These are phyloP conservation scores for Wickerhamomyces rabaulensis DNA, from an alignment of 805 yeast species.

Conservation along the genomic window DNA sequence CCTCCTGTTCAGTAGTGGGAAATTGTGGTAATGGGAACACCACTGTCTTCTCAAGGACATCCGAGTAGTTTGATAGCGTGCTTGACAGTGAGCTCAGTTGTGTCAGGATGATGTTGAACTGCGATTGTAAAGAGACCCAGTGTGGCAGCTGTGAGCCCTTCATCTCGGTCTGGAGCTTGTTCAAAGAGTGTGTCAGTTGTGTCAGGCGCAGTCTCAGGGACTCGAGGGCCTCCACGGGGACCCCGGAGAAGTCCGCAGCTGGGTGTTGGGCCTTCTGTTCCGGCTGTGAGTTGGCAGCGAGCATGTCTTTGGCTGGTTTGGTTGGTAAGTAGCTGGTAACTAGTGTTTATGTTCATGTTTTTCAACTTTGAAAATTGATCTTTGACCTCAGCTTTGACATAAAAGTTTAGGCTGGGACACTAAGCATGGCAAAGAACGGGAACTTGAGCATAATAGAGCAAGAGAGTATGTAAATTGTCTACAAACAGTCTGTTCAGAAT, in stretches of 20 bases:
- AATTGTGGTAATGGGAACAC: slow-evolving; percentile 81
- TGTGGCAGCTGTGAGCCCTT: slow-evolving; percentile 40
- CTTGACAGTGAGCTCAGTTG: slow-evolving; percentile 76
- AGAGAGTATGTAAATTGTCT: background rate
- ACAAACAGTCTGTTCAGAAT: background rate
- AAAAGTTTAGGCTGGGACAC: background rate
- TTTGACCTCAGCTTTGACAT: too few relatives aligned
- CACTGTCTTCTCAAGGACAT: slow-evolving; percentile 57
- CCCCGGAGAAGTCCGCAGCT: slow-evolving; percentile 32
- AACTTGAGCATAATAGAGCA: background rate
- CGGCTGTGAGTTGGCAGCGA: background rate
- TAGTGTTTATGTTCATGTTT: too few relatives aligned
- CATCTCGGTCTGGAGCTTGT: slow-evolving; percentile 50
- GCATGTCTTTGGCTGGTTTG: background rate
- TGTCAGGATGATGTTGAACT: slow-evolving; percentile 75
- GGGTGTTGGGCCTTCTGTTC: slow-evolving; percentile 8
- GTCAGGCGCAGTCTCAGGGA: slow-evolving; percentile 56
- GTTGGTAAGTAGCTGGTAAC: background rate
- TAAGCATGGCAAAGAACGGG: background rate
- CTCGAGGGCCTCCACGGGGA: slow-evolving; percentile 60
- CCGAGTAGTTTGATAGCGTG: slow-evolving; percentile 58
- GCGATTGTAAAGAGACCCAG: slow-evolving; percentile 73
- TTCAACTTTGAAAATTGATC: too few relatives aligned
- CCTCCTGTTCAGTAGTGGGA: slow-evolving; percentile 81
- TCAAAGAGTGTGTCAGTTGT: slow-evolving; percentile 54